A percentile compares a stretch with the other conserved stretches of the same genome.
Conservation (phyloP, 306 rosid genomes). For the Quercus wislizeni region DNA sequence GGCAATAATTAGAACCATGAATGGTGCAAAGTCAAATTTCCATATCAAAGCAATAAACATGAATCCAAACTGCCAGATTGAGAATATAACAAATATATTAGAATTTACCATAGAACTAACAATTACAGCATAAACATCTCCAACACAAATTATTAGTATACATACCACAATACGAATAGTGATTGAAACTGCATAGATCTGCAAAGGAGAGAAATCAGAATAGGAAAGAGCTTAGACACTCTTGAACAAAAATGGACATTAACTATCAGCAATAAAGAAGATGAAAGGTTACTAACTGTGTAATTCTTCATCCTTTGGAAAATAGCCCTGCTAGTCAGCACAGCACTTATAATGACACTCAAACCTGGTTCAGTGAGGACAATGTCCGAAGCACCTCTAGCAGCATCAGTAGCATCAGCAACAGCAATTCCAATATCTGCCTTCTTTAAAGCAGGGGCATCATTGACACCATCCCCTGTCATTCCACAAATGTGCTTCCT, state of each 20-base stretch:
- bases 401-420: constrained; percentile 99
- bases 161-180: constrained; percentile 99
- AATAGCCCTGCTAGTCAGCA: constrained; percentile 96
- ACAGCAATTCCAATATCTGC: constrained; percentile 99
- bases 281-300: constrained; percentile 57
- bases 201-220: constrained; percentile 28
- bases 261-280: constrained; percentile 11
- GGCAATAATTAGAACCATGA: constrained; percentile 96
- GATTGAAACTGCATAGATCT: constrained; percentile 98
- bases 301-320: constrained; percentile 99
- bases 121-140: background rate
- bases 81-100: constrained; percentile 15
- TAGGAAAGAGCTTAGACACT: constrained; percentile 14
- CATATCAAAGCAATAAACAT: constrained; percentile 94
- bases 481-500: constrained; percentile 98
- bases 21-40: constrained; percentile 95
- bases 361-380: constrained; percentile 99
- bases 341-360: constrained; percentile 96
- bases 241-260: constrained; percentile 2
- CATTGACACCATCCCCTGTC: constrained; percentile 99
- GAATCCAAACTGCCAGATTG: constrained; percentile 80
- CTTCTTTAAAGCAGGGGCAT: constrained; percentile 94
- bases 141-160: constrained; percentile 8
- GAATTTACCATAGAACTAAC: background rate
- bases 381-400: constrained; percentile 93